phyloP scores from a whole-genome alignment of 768 basidiomycete species.

The Rhodocollybia butyracea region DNA sequence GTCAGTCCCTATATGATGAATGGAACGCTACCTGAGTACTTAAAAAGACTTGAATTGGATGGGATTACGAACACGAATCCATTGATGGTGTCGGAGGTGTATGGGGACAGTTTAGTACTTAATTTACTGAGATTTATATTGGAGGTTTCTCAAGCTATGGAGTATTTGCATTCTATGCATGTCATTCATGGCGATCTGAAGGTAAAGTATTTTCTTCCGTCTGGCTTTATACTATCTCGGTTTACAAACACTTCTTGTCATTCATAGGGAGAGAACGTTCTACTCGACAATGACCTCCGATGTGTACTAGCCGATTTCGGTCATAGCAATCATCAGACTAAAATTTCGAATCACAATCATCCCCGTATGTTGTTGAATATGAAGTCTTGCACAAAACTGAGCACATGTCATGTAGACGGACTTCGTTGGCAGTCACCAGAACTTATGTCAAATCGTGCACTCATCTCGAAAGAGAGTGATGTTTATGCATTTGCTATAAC shows the following conservation, averaged over 20 bases:
- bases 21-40: conserved; percentile 38
- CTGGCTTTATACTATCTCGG: background rate
- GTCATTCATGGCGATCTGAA: conserved; percentile 55
- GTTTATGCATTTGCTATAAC: conserved; percentile 45
- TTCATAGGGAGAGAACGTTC: conserved; percentile 47
- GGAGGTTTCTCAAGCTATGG: conserved; percentile 51
- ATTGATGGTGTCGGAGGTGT: conserved; percentile 1
- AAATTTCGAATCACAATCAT: conserved; percentile 33
- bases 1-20: conserved; percentile 49
- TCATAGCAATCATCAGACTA: conserved; percentile 46
- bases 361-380: conserved; percentile 16
- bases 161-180: conserved; percentile 43
- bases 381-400: no score
- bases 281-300: conserved; percentile 40
- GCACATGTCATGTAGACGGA: conserved; percentile 24
- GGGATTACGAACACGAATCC: background rate
- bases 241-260: background rate
- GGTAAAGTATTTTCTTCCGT: conserved; percentile 23
- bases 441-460: conserved; percentile 21
- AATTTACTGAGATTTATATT: conserved; percentile 38
- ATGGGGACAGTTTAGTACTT: conserved; percentile 7
- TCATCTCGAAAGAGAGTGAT: conserved; percentile 32
- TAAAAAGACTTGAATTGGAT: conserved; percentile 21
- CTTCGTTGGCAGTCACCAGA: conserved; percentile 46
- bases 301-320: conserved; percentile 58